These are phyloP conservation scores for Capsella bursapastoris DNA, from an alignment of 345 rosid genomes.

Conservation along the genomic window DNA sequence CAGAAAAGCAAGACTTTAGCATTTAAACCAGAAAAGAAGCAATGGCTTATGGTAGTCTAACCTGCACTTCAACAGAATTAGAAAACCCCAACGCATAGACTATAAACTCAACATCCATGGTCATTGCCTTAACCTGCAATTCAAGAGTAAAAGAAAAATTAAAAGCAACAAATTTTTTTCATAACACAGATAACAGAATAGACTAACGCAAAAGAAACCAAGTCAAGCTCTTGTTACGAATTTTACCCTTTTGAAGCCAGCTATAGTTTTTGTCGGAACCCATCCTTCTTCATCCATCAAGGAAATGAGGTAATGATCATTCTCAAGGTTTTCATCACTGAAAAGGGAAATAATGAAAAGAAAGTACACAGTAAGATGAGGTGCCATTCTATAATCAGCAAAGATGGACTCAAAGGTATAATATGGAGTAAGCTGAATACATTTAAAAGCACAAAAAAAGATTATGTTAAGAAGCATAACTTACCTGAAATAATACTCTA, in stretches of 20 bases:
- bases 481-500: constrained; percentile 97
- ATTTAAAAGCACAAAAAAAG: not conserved
- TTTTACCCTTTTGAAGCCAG: constrained; percentile 87
- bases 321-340: constrained; percentile 89
- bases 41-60: constrained; percentile 44
- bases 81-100: constrained; percentile 79
- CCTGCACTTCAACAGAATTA: constrained; percentile 77
- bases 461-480: constrained; percentile 25
- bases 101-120: constrained; percentile 71
- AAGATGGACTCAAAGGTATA: constrained; percentile 12
- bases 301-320: constrained; percentile 67
- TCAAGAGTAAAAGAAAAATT: constrained; percentile 16
- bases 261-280: constrained; percentile 75
- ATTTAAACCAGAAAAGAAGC: constrained; percentile 18
- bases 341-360: constrained; percentile 35
- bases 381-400: not conserved
- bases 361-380: constrained; percentile 11
- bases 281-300: constrained; percentile 95
- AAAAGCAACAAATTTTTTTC: constrained; percentile 2
- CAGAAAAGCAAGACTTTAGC: constrained; percentile 15
- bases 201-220: constrained; percentile 25
- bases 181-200: not conserved
- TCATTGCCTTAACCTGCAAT: constrained; percentile 85
- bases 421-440: not conserved
- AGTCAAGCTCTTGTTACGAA: constrained; percentile 14